A percentile compares a stretch with the other conserved stretches of the same genome.
Evolutionary conservation across 495 filamentous ascomycete species (phyloP).

Genomic region (Symbiotaphrina buchneri): DNA sequence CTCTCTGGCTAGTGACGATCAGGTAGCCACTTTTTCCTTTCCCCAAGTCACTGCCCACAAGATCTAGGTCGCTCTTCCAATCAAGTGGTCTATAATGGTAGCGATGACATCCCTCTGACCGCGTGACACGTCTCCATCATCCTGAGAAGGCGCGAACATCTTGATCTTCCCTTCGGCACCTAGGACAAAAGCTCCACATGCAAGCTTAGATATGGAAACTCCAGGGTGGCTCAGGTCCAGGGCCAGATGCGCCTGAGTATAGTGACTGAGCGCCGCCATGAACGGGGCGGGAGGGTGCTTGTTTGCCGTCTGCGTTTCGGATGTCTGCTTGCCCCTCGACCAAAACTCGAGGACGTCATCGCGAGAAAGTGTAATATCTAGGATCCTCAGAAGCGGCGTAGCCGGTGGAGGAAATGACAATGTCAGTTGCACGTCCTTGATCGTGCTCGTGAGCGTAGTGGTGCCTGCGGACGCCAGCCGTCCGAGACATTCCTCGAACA

Average conservation of each 20-base stretch:
- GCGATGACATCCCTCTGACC: no score
- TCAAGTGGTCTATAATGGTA: no score
- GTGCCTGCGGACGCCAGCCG: not conserved
- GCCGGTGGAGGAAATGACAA: slow-evolving; percentile 9
- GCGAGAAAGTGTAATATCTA: slow-evolving; percentile 11
- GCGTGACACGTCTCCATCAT: no score
- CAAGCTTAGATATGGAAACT: slow-evolving; percentile 9
- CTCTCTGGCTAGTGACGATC: no score
- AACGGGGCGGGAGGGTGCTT: slow-evolving; percentile 8
- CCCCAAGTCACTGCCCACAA: no score
- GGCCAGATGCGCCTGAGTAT: slow-evolving; percentile 11
- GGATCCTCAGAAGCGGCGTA: slow-evolving; percentile 8
- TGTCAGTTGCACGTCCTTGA: slow-evolving; percentile 10
- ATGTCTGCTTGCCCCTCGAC: not conserved
- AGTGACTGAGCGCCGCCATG: slow-evolving; percentile 9
- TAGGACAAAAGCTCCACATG: slow-evolving; percentile 10
- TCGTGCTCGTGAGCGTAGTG: slow-evolving; percentile 3
- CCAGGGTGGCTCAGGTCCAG: slow-evolving; percentile 9
- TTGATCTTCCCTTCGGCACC: slow-evolving; percentile 10
- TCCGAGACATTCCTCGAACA: slow-evolving; percentile 6
- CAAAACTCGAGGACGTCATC: slow-evolving; percentile 10
- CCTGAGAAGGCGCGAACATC: slow-evolving; percentile 3
- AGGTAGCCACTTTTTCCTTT: no score
- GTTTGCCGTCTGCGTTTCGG: not conserved
- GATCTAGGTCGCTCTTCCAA: no score